phyloP scores from a whole-genome alignment of 805 yeast genomes.

The Hanseniaspora lachancei region DNA sequence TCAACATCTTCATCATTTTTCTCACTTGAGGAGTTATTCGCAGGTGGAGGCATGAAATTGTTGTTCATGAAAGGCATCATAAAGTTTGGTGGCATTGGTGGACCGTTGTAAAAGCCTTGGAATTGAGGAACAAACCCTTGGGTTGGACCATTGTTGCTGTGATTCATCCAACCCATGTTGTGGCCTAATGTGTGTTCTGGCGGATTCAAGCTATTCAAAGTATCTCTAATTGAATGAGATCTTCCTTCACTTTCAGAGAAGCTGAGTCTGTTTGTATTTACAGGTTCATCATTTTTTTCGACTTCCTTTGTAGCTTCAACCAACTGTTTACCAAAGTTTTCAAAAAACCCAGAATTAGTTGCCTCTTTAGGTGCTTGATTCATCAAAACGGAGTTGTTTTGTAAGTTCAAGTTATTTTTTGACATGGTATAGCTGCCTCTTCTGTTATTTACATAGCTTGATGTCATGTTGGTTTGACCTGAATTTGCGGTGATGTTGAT shows the following conservation, averaged over 20 bases:
- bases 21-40: not conserved
- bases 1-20: not conserved
- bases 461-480: not conserved
- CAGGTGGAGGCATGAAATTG: not conserved
- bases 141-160: not conserved
- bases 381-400: conserved; percentile 1
- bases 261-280: not conserved
- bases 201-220: conserved; percentile 1
- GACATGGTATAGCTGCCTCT: conserved; percentile 8
- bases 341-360: conserved; percentile 24
- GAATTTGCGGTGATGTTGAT: not conserved
- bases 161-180: not conserved
- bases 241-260: conserved; percentile 10
- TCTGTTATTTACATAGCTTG: conserved; percentile 5
- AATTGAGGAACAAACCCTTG: not conserved
- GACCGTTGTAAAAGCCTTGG: not conserved
- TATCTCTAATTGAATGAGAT: conserved; percentile 10
- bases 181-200: not conserved
- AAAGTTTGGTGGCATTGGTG: conserved; percentile 5
- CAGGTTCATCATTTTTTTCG: conserved; percentile 11
- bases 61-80: conserved; percentile 6
- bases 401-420: not conserved
- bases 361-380: not conserved
- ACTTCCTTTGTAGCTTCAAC: conserved; percentile 28
- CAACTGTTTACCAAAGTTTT: conserved; percentile 25